A percentile compares a stretch with the other conserved stretches of the same genome.
phyloP scores from a whole-genome alignment of 1,284 basidiomycete species.

The Ustilago xerochloae region DNA sequence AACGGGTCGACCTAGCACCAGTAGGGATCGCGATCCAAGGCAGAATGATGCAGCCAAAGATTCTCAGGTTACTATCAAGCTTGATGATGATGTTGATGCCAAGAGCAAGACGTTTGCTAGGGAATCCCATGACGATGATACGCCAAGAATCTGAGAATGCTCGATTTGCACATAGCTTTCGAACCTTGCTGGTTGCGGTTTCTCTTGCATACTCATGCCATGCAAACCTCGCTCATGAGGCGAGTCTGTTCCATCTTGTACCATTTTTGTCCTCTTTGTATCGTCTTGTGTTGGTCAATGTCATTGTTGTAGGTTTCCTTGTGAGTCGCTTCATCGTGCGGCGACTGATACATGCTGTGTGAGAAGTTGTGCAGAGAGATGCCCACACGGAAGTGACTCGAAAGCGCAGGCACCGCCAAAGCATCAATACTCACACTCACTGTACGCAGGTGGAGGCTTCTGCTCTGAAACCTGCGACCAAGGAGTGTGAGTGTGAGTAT shows the following conservation, averaged over 20 bases:
- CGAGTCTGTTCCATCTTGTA: neutral
- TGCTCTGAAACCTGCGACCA: neutral
- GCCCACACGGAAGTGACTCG: slow-evolving; percentile 6
- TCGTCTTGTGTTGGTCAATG: neutral
- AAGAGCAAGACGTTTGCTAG: slow-evolving; percentile 18
- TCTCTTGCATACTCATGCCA: neutral
- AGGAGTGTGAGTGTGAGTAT: too few species aligned
- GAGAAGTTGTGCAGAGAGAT: too few species aligned
- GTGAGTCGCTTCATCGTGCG: too few species aligned
- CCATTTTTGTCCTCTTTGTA: neutral
- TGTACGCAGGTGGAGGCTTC: slow-evolving; percentile 1
- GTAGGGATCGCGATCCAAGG: slow-evolving; percentile 30
- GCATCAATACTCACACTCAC: neutral
- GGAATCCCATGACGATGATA: slow-evolving; percentile 36
- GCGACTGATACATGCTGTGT: too few species aligned
- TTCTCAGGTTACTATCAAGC: slow-evolving; percentile 35
- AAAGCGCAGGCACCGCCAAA: neutral
- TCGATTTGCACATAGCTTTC: neutral
- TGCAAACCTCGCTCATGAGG: neutral
- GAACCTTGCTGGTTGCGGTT: neutral
- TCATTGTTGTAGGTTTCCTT: neutral
- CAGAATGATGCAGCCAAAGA: slow-evolving; percentile 43
- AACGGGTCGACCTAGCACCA: slow-evolving; percentile 23
- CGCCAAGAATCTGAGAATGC: slow-evolving; percentile 30
- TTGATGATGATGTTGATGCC: slow-evolving; percentile 33